A percentile compares a stretch with the other conserved stretches of the same genome.
These are phyloP conservation scores for Debaryomyces hansenii DNA, from an alignment of 805 yeast species.

Conservation along the genomic window DNA sequence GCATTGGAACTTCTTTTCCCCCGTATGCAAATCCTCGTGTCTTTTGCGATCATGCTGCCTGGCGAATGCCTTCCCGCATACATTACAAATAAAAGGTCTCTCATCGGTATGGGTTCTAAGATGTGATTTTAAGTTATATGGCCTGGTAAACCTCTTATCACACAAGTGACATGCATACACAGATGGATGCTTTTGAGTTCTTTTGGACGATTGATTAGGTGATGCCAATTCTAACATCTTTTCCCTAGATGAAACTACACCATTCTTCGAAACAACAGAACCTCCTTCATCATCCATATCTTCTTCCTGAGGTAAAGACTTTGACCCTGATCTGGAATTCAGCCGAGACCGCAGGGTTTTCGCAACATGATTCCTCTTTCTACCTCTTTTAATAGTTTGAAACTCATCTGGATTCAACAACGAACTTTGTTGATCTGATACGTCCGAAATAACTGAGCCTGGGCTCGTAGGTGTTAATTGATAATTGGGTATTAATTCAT, in stretches of 20 bases:
- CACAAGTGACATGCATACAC: conserved; percentile 79
- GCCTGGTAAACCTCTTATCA: conserved; percentile 84
- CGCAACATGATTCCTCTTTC: conserved; percentile 32
- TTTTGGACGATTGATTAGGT: conserved; percentile 50
- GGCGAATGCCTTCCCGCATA: conserved; percentile 76
- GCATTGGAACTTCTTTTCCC: conserved; percentile 74
- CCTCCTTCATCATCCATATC: conserved; percentile 25
- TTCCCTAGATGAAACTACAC: conserved; percentile 41
- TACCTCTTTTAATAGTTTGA: conserved; percentile 40
- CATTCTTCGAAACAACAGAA: conserved; percentile 14
- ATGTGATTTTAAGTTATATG: conserved; percentile 90
- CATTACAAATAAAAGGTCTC: conserved; percentile 69
- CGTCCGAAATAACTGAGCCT: conserved; percentile 15
- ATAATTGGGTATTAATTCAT: conserved; percentile 14
- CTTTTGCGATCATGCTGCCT: conserved; percentile 47
- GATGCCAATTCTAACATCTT: conserved; percentile 67
- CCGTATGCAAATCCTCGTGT: conserved; percentile 62
- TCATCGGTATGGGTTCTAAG: conserved; percentile 87
- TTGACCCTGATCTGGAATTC: conserved; percentile 22
- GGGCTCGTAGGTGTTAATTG: conserved; percentile 14
- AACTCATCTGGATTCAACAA: conserved; percentile 38
- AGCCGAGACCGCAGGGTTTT: conserved; percentile 25
- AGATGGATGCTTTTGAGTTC: conserved; percentile 71
- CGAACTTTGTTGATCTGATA: conserved; percentile 8
- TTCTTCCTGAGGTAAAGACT: conserved; percentile 8